Evolutionary conservation across 768 basidiomycete genomes (phyloP), one percentile per base, ranked within the genome.

Genomic region (Lactarius evosmus): DNA sequence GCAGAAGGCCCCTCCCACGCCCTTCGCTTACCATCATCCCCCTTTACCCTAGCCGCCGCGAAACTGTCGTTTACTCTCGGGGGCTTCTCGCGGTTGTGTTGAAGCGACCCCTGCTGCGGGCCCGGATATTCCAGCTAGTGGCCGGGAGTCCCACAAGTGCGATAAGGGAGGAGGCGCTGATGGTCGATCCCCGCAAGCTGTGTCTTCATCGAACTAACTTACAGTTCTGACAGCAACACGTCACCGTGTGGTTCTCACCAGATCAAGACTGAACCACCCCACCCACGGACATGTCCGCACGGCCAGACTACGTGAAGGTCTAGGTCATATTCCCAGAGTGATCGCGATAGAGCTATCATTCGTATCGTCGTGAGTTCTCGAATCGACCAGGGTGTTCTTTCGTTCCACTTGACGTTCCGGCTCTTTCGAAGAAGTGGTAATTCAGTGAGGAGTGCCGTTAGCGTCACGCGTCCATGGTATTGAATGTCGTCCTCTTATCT

Each of bases 371-470:
- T 49, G 46, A 49, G 22, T 25, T 46, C n/a, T 44, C 41, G 41
- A 44, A n/a, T 44, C 44, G 44, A 46, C 12, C 44, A 22, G 4
- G n/a, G 41, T 11, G n/a, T 11, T 46, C 22, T 40, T 6, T 40
- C 8, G n/a, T 17, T 7, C 38, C 38, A 5, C 36, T 41, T n/a
- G 8, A 8, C 25, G n/a, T 22, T 25, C 22, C 7, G 22, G 22
- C 22, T 49, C 25, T 49, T 49, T 14, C 22, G 46, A 49, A 27
- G 17, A 19, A 2, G 38, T 38, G 38, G 22, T 9, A 14, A 19
- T 25, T n/a, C 5, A 8, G 49, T 6, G 62, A 59, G 53, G 38
- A 29, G 7, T 63, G 56, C 56, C 50, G 56, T 52, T 25, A 63
- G 38, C 2, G 46, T 51, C 55, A 56, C 33, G 27, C 38, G 49